Conservation (phyloP, 371 early-diverging fungal genomes). For the Mortierella polycephala region DNA sequence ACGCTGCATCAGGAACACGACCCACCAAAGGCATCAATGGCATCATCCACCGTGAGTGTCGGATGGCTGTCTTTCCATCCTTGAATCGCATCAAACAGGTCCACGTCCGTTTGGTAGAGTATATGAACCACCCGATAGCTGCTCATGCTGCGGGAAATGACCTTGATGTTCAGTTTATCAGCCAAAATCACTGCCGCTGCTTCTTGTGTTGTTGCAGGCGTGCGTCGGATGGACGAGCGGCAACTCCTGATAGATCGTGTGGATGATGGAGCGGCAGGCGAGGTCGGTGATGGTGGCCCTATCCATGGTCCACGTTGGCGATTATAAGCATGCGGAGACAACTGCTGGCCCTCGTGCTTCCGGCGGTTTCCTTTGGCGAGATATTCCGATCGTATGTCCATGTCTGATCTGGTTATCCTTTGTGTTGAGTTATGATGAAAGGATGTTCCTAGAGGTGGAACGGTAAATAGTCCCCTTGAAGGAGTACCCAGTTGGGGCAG, state of each 20-base stretch:
- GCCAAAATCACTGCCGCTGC: constrained; percentile 10
- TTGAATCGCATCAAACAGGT: constrained; percentile 41
- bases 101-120: constrained; percentile 32
- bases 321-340: constrained; percentile 9
- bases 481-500: constrained; percentile 7
- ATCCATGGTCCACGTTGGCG: background rate
- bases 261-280: constrained; percentile 16
- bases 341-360: constrained; percentile 8
- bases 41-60: constrained; percentile 34
- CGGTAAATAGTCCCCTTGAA: too few species aligned
- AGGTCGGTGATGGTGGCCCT: constrained; percentile 6
- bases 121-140: constrained; percentile 41
- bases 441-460: too few species aligned
- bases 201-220: background rate
- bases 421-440: background rate
- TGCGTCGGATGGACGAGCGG: constrained; percentile 20
- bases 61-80: constrained; percentile 33
- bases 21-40: constrained; percentile 45
- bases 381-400: constrained; percentile 1
- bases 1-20: background rate
- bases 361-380: constrained; percentile 6
- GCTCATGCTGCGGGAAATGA: constrained; percentile 24
- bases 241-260: constrained; percentile 7
- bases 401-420: constrained; percentile 5
- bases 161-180: constrained; percentile 17